Evolutionary conservation across 1,139 yeast species (phyloP).

Genomic region (Yamadazyma sp.): DNA sequence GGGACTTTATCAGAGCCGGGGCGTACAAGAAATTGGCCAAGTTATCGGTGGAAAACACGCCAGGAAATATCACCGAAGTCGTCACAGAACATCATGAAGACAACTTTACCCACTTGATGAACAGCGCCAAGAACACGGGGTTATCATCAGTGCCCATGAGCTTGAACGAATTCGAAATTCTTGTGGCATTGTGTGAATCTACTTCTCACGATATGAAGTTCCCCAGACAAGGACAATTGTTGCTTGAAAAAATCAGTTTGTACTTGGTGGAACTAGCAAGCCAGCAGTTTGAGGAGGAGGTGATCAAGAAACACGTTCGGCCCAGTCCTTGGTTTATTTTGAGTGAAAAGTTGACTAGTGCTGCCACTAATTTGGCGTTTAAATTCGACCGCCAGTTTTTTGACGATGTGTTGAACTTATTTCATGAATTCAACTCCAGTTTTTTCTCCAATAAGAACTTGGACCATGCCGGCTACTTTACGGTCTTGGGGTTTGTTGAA

Average conservation of each 20-base stretch:
- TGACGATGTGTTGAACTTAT: slow-evolving; percentile 29
- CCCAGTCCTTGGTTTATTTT: slow-evolving; percentile 40
- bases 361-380: slow-evolving; percentile 38
- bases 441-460: slow-evolving; percentile 23
- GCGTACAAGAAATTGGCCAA: slow-evolving; percentile 53
- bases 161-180: slow-evolving; percentile 65
- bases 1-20: slow-evolving; percentile 54
- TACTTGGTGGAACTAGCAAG: slow-evolving; percentile 61
- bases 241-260: slow-evolving; percentile 53
- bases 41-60: slow-evolving; percentile 25
- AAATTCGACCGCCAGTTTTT: slow-evolving; percentile 27
- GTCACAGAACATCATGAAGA: slow-evolving; percentile 16
- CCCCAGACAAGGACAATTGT: slow-evolving; percentile 47
- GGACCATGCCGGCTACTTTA: slow-evolving; percentile 39
- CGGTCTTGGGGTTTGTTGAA: slow-evolving; percentile 46
- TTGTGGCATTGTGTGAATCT: slow-evolving; percentile 64
- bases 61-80: slow-evolving; percentile 18
- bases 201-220: slow-evolving; percentile 40
- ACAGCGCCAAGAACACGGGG: slow-evolving; percentile 18
- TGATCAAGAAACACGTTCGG: slow-evolving; percentile 24
- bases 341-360: slow-evolving; percentile 34
- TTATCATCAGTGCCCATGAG: slow-evolving; percentile 41
- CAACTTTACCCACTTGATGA: slow-evolving; percentile 26
- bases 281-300: slow-evolving; percentile 39
- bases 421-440: slow-evolving; percentile 26